Evolutionary conservation across 768 basidiomycete genomes (phyloP), one percentile per base, ranked within the genome.

Genomic region (Hydnomerulius pinastri): DNA sequence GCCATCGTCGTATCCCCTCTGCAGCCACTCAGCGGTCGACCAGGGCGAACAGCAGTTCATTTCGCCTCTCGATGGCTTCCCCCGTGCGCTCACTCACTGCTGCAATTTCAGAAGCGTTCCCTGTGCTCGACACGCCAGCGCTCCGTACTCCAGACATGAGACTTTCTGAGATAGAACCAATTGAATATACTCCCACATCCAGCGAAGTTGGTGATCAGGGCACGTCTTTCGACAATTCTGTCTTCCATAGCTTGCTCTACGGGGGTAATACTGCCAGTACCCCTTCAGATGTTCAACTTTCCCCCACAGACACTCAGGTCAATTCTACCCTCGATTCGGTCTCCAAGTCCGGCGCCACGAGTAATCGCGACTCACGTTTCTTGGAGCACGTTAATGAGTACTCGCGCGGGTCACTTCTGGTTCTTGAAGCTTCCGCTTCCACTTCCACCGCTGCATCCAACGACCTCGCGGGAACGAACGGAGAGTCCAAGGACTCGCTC

Each of bases 401-500:
- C 17, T 51, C 52, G 13, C 35, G 20, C 28, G 28, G 50, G n/a
- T 36, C 53, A 46, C 47, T 65, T 50, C 12, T 53, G 36, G 45
- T 25, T 11, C 51, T 21, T 55, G 20, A 49, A 12, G 24, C 52
- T 7, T 60, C 51, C 0, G 35, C 21, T 18, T 58, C 59, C 3
- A 35, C 48, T 4, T 56, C 56, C 0, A 48, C 48, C 4, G 46
- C 55, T 3, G 35, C 44, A 1, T 60, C 64, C 15, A 51, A 58
- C 5, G 42, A 27, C 20, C 18, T 50, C 11, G 42, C 30, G 17
- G 29, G 49, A 21, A 30, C 18, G 11, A 39, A 17, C 15, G 56
- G 30, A 0, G 65, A 69, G 39, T 69, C 62, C 32, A 65, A 55
- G 24, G 64, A 66, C 30, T 65, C 65, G 9, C 59, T 67, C 12